Conservation (phyloP, 192 early-diverging fungal genomes). For the Mortierella antarctica region DNA sequence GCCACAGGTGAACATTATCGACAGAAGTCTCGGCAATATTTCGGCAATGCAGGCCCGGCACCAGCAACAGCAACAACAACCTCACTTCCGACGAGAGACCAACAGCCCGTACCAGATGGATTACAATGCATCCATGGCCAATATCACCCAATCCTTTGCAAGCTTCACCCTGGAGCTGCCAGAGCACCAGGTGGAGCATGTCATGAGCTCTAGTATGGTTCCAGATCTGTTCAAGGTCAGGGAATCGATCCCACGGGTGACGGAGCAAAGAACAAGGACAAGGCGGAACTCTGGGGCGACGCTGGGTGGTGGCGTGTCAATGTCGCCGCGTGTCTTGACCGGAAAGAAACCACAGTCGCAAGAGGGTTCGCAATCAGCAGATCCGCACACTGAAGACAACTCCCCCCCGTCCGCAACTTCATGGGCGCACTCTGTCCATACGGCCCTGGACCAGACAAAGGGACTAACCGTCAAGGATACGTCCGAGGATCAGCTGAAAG, state of each 20-base stretch:
- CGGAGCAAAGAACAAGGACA: slow-evolving; percentile 1
- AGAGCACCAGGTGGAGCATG: slow-evolving; percentile 24
- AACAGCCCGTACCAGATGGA: slow-evolving; percentile 40
- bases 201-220: slow-evolving; percentile 26
- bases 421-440: slow-evolving; percentile 17
- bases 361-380: not conserved
- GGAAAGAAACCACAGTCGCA: slow-evolving; percentile 12
- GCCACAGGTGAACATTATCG: slow-evolving; percentile 26
- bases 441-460: slow-evolving; percentile 15
- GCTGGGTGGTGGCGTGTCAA: not conserved
- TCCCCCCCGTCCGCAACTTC: not conserved
- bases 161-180: slow-evolving; percentile 44
- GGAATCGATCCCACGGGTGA: not conserved
- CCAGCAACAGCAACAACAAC: not conserved
- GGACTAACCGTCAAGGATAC: not conserved
- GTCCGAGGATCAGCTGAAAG: not conserved
- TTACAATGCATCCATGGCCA: slow-evolving; percentile 42
- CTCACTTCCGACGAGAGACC: slow-evolving; percentile 9
- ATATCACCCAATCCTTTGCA: slow-evolving; percentile 32
- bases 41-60: not conserved
- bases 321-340: slow-evolving; percentile 22
- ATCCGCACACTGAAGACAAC: slow-evolving; percentile 10
- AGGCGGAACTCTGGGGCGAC: slow-evolving; percentile 25
- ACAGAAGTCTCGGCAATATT: slow-evolving; percentile 13
- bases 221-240: slow-evolving; percentile 40